Evolutionary conservation across 169 alveolate genomes (phyloP).

Genomic region (Eimeria sp.): DNA sequence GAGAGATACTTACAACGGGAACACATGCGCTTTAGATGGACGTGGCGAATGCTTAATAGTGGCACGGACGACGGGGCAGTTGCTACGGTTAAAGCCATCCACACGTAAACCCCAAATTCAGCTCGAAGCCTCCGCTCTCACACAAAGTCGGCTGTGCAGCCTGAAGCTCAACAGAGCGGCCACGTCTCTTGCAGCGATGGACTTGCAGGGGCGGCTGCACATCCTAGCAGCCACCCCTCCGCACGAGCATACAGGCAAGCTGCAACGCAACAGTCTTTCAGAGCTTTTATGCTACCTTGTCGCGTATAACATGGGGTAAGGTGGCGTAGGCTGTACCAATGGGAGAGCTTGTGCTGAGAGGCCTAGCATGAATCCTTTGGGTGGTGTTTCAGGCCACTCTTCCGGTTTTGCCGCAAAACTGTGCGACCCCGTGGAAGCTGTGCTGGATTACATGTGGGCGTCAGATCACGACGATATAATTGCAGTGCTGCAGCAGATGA

Average conservation of each 20-base stretch:
- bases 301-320: neutral
- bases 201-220: slow-evolving; percentile 35
- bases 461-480: slow-evolving; percentile 54
- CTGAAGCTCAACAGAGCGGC: slow-evolving; percentile 30
- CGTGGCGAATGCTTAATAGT: slow-evolving; percentile 23
- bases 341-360: neutral
- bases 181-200: slow-evolving; percentile 40
- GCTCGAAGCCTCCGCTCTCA: slow-evolving; percentile 33
- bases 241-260: slow-evolving; percentile 25
- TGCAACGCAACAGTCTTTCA: neutral
- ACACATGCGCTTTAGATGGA: slow-evolving; percentile 4
- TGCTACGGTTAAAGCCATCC: slow-evolving; percentile 12
- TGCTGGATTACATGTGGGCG: slow-evolving; percentile 67
- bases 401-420: neutral
- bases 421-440: slow-evolving; percentile 54
- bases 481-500: slow-evolving; percentile 29
- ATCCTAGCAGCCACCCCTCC: slow-evolving; percentile 11
- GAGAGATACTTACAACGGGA: neutral
- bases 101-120: slow-evolving; percentile 2
- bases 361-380: neutral
- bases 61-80: slow-evolving; percentile 27
- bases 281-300: too few species aligned
- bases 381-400: neutral
- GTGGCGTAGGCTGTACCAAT: neutral
- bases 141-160: slow-evolving; percentile 1